Percentiles rank a stretch among this genome's conserved stretches.
phyloP scores from a whole-genome alignment of 2,329 filamentous ascomycete species.

The Fusarium avenaceum region DNA sequence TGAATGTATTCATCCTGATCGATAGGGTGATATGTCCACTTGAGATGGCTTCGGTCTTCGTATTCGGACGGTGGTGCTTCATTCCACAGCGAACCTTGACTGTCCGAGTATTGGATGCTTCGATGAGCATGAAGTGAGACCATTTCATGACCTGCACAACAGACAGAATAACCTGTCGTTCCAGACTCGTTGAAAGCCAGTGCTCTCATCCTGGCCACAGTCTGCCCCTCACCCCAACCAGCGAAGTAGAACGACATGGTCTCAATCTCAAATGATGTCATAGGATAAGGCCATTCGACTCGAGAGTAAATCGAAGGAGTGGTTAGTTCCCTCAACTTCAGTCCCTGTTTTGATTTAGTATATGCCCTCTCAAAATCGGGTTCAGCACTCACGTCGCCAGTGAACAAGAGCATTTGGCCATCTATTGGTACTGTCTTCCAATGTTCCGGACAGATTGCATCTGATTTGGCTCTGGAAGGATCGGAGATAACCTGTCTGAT shows the following conservation, averaged over 20 bases:
- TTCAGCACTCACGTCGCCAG: constrained; percentile 12
- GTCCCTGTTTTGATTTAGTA: constrained; percentile 1
- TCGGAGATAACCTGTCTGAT: constrained; percentile 11
- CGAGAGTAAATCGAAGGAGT: not conserved
- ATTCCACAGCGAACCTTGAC: accelerated
- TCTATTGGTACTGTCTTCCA: constrained; percentile 18
- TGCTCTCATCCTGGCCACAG: constrained; percentile 11
- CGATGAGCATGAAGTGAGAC: constrained; percentile 10
- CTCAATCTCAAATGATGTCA: not conserved
- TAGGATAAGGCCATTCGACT: constrained; percentile 9
- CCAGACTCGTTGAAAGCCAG: constrained; percentile 18
- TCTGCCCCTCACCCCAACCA: constrained; percentile 21
- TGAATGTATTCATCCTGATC: constrained; percentile 11
- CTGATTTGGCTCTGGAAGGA: accelerated
- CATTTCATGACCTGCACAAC: constrained; percentile 16
- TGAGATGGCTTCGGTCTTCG: accelerated
- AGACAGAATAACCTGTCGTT: constrained; percentile 23
- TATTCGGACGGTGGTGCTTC: not conserved
- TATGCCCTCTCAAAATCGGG: accelerated
- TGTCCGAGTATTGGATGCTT: accelerated
- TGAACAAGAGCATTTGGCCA: not conserved
- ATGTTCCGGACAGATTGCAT: not conserved
- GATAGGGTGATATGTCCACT: constrained; percentile 23
- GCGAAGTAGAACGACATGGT: constrained; percentile 12
- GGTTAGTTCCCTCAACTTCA: constrained; percentile 10